Percentiles rank a stretch among this genome's conserved stretches.
Evolutionary conservation across 2,329 filamentous ascomycete genomes (phyloP).

Genomic region (Magnaporthiopsis poae): DNA sequence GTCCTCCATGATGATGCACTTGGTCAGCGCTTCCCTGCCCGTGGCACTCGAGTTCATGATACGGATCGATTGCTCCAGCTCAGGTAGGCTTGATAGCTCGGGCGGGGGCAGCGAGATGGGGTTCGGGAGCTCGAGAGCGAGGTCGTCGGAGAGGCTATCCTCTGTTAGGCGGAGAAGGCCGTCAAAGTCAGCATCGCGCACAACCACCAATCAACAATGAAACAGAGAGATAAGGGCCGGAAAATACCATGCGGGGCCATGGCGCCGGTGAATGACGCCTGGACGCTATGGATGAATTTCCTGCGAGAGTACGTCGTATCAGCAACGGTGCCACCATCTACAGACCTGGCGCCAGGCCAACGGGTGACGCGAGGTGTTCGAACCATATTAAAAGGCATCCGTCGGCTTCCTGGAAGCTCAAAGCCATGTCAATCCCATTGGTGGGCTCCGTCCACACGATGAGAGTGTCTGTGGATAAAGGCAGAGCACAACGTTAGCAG

Average conservation of each 20-base stretch:
- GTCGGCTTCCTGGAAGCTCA: constrained; percentile 95
- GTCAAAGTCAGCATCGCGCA: constrained; percentile 17
- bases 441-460: constrained; percentile 90
- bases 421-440: constrained; percentile 86
- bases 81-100: constrained; percentile 69
- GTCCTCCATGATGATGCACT: constrained; percentile 74
- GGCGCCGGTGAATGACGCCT: constrained; percentile 56
- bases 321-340: neutral
- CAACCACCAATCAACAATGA: neutral
- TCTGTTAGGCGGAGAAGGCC: constrained; percentile 37
- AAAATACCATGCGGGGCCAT: constrained; percentile 50
- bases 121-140: constrained; percentile 61
- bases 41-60: constrained; percentile 62
- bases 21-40: constrained; percentile 77
- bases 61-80: constrained; percentile 79
- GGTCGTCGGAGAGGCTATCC: constrained; percentile 79
- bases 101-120: constrained; percentile 67
- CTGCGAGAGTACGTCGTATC: constrained; percentile 33
- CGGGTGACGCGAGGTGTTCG: constrained; percentile 17
- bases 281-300: constrained; percentile 83
- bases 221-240: neutral
- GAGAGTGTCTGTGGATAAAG: constrained; percentile 61
- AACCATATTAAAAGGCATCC: constrained; percentile 89
- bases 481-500: constrained; percentile 15
- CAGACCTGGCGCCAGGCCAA: neutral